phyloP scores from a whole-genome alignment of 176 grass and related monocot genomes.

The Phyllostachys edulis region DNA sequence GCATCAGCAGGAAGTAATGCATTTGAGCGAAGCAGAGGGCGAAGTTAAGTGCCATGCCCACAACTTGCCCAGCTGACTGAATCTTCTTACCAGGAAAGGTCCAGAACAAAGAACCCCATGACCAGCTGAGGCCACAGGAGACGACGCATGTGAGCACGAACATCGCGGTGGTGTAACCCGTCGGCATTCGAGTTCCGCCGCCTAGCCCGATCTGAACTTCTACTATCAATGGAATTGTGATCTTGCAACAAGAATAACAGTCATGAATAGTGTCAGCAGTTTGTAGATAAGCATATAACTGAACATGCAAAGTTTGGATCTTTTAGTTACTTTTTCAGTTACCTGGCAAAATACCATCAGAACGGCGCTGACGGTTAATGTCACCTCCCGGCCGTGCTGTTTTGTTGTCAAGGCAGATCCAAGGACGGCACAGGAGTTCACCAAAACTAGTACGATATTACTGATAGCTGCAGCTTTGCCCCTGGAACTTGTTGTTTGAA shows the following conservation, averaged over 20 bases:
- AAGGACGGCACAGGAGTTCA: constrained; percentile 42
- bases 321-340: not conserved
- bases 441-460: constrained; percentile 36
- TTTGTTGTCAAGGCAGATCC: constrained; percentile 37
- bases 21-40: constrained; percentile 46
- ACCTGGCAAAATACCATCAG: constrained; percentile 51
- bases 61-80: constrained; percentile 25
- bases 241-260: constrained; percentile 26
- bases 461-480: constrained; percentile 20
- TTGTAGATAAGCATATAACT: not conserved
- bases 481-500: constrained; percentile 26
- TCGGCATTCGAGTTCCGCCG: constrained; percentile 30
- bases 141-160: constrained; percentile 43
- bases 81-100: constrained; percentile 6
- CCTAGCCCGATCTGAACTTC: constrained; percentile 33
- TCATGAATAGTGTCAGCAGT: not conserved
- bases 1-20: constrained; percentile 50
- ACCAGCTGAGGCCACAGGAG: constrained; percentile 49
- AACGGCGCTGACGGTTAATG: constrained; percentile 7
- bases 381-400: constrained; percentile 32
- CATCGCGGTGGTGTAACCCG: constrained; percentile 17
- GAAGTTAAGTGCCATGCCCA: not conserved
- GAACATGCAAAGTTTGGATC: not conserved
- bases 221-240: constrained; percentile 34
- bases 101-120: constrained; percentile 52